Base-by-base conservation (phyloP, 805 yeast species). In the Hanseniaspora occidentalis region DNA sequence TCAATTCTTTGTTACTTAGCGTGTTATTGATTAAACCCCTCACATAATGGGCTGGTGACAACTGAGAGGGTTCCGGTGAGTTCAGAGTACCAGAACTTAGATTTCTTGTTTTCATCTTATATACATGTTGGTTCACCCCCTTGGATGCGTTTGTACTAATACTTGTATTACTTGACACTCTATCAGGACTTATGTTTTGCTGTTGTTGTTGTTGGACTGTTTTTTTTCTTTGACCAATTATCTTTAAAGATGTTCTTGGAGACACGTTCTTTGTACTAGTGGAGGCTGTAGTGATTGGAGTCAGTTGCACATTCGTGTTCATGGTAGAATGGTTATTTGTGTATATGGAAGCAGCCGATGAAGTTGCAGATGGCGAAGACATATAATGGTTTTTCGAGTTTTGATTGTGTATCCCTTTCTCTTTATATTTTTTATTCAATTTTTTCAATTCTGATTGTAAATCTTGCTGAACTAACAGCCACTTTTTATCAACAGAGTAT, bases 401-500 rank as follows among this genome's bases (percentile, higher is more conserved):
- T 41, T 31, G n/a, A n/a, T n/a, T n/a, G n/a, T n/a, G n/a, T n/a
- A n/a, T 21, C 20, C 35, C 25, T 7, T 38, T 34, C n/a, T 39
- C 42, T 9, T 46, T 13, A 45, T 48, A 14, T 44, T 50, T 34
- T 42, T 35, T 57, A 42, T 64, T 64, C 40, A 58, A 52, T 48
- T 79, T 75, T 51, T 79, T 80, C 51, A 67, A 67, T 51, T 86
- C 96, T 6, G 88, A 73, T 36, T 84, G 69, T 19, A 80, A 76
- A 57, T 86, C 95, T 57, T 88, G 96, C 48, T 81, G 76, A 31
- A 88, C 79, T 48, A 88, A 69, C 79, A 84, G 77, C 95, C 96
- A 86, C 60, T 89, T 89, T 51, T 85, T 84, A 37, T 80, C 84
- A 0, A 74, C 64, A 34, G 81, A 73, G 54, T 81, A 86, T 49